These are phyloP conservation scores for Mycena polygramma DNA, from an alignment of 768 basidiomycete genomes.

Conservation along the genomic window DNA sequence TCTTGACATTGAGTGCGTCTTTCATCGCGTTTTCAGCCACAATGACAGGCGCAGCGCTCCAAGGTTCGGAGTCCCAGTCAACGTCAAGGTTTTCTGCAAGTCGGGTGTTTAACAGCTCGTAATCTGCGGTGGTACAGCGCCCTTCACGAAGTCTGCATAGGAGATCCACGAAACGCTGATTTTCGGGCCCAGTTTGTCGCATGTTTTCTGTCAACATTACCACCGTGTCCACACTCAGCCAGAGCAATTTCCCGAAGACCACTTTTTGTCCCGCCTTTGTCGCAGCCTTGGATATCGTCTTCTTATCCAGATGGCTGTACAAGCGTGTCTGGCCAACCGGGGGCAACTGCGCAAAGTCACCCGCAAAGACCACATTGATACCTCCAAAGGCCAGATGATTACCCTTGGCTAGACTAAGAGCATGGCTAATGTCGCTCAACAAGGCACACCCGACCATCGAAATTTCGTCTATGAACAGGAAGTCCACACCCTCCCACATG, in stretches of 20 bases:
- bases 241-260: conserved; percentile 26
- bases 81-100: neutral
- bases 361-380: conserved; percentile 57
- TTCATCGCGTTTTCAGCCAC: conserved; percentile 43
- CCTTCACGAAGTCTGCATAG: conserved; percentile 26
- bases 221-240: conserved; percentile 27
- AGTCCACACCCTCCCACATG: conserved; percentile 57
- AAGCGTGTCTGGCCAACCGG: conserved; percentile 46
- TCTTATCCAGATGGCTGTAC: neutral
- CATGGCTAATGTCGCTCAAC: conserved; percentile 48
- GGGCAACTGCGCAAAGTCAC: conserved; percentile 58
- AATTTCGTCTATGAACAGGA: conserved; percentile 54
- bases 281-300: neutral
- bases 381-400: conserved; percentile 50
- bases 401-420: conserved; percentile 49
- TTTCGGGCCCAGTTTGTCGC: conserved; percentile 22
- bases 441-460: conserved; percentile 55
- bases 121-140: conserved; percentile 36
- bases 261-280: neutral
- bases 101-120: conserved; percentile 28
- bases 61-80: conserved; percentile 8
- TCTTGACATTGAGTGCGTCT: conserved; percentile 43
- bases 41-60: conserved; percentile 40
- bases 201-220: conserved; percentile 23
- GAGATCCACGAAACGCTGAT: conserved; percentile 9